A percentile compares a stretch with the other conserved stretches of the same genome.
These are phyloP conservation scores for Heliamphora exappendiculata DNA, from an alignment of 148 eudicot genomes.

Conservation along the genomic window DNA sequence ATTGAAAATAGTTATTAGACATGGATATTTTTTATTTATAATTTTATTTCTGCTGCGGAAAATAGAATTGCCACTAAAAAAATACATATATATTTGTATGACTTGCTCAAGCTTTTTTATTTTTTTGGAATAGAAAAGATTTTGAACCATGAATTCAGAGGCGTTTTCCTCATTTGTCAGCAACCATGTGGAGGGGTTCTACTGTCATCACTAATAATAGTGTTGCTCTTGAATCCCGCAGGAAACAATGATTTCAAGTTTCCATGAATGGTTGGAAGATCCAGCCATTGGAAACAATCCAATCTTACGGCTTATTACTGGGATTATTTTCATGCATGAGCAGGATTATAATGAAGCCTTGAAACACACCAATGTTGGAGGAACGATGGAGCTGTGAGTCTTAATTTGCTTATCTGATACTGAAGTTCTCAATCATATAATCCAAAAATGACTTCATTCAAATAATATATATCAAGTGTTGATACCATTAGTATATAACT, in stretches of 20 bases:
- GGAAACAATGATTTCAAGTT: conserved; percentile 63
- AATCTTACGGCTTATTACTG: conserved; percentile 68
- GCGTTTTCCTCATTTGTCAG: background rate
- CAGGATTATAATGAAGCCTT: conserved; percentile 85
- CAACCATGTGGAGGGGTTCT: background rate
- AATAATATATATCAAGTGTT: too few relatives aligned
- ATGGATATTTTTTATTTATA: too few relatives aligned
- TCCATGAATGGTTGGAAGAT: conserved; percentile 79
- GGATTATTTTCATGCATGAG: conserved; percentile 73
- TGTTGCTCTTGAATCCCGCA: conserved; percentile 21
- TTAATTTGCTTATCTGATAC: too few relatives aligned
- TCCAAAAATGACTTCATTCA: too few relatives aligned
- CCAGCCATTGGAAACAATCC: conserved; percentile 74
- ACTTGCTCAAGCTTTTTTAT: background rate
- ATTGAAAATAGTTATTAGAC: background rate
- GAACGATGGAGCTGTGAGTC: conserved; percentile 92
- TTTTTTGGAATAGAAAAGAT: background rate
- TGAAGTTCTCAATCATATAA: too few relatives aligned
- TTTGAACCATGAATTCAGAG: background rate
- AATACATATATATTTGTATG: too few relatives aligned
- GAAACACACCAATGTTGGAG: conserved; percentile 78
- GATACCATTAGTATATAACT: too few relatives aligned
- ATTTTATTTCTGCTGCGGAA: too few relatives aligned
- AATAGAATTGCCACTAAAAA: background rate
- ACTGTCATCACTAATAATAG: background rate